Conservation (phyloP, 2,329 filamentous ascomycete genomes). For the Colletotrichum theobromicola region DNA sequence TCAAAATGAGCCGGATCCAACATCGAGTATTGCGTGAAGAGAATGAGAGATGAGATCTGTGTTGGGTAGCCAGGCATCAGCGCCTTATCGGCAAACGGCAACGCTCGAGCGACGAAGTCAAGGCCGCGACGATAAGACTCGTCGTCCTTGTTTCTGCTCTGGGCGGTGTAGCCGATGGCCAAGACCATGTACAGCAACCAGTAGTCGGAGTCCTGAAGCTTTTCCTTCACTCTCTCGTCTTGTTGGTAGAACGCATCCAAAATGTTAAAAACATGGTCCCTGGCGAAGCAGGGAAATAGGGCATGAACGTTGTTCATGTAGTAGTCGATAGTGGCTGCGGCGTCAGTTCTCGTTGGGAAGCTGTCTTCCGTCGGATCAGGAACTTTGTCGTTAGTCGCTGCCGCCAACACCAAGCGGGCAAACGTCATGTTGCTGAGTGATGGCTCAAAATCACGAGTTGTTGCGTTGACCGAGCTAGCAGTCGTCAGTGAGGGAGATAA, state of each 20-base stretch:
- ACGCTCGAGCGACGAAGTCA: slow-evolving; percentile 65
- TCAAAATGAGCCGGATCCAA: slow-evolving; percentile 91
- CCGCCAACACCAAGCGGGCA: slow-evolving; percentile 84
- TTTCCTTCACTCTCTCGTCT: slow-evolving; percentile 54
- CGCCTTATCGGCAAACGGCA: slow-evolving; percentile 81
- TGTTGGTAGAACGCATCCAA: slow-evolving; percentile 83
- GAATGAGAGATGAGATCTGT: slow-evolving; percentile 85
- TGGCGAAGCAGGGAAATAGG: slow-evolving; percentile 82
- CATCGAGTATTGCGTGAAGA: slow-evolving; percentile 89
- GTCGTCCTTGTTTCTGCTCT: slow-evolving; percentile 73
- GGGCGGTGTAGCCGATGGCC: slow-evolving; percentile 78
- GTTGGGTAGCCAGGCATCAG: slow-evolving; percentile 83
- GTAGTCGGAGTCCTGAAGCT: slow-evolving; percentile 71
- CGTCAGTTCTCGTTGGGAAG: slow-evolving; percentile 75
- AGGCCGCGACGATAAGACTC: slow-evolving; percentile 64
- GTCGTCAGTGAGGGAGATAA: background rate
- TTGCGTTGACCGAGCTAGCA: slow-evolving; percentile 86
- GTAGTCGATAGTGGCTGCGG: slow-evolving; percentile 75
- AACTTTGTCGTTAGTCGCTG: slow-evolving; percentile 75
- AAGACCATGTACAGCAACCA: slow-evolving; percentile 92
- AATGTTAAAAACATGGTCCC: slow-evolving; percentile 77
- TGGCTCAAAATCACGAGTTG: slow-evolving; percentile 90
- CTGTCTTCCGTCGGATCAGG: slow-evolving; percentile 63
- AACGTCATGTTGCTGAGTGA: slow-evolving; percentile 91
- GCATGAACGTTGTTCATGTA: slow-evolving; percentile 85